Evolutionary conservation across 2,329 filamentous ascomycete species (phyloP).

Genomic region (Colletotrichum tanaceti): DNA sequence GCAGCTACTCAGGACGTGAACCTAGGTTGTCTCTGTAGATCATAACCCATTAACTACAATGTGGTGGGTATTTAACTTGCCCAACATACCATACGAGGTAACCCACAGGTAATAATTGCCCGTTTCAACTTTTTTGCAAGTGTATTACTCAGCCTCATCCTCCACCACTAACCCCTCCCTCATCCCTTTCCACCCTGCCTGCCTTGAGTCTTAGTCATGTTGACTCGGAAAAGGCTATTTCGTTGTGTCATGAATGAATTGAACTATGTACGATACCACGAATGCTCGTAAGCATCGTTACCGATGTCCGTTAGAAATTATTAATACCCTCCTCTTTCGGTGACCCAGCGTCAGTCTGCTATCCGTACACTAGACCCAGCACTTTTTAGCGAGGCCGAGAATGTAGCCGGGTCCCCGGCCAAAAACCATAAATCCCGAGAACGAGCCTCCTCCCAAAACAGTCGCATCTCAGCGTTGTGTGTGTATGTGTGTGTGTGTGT

Average conservation of each 20-base stretch:
- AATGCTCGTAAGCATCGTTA: slow-evolving; percentile 22
- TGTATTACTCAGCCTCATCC: neutral
- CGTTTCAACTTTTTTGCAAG: too few species aligned
- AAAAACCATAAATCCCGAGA: too few species aligned
- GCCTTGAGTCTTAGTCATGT: neutral
- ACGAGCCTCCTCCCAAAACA: neutral
- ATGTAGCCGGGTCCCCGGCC: too few species aligned
- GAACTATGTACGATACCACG: slow-evolving; percentile 30
- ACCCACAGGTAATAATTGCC: too few species aligned
- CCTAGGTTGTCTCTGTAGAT: too few species aligned
- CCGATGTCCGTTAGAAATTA: slow-evolving; percentile 14
- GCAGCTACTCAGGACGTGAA: too few species aligned
- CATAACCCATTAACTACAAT: too few species aligned
- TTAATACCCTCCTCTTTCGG: slow-evolving; percentile 21
- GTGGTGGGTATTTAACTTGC: too few species aligned
- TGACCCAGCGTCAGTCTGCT: neutral
- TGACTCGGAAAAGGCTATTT: neutral
- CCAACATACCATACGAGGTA: too few species aligned
- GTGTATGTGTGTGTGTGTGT: too few species aligned
- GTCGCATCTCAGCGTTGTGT: neutral
- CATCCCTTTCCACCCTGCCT: neutral
- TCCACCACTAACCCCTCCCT: neutral
- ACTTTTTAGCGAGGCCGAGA: neutral
- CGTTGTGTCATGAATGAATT: slow-evolving; percentile 30
- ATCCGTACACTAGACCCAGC: too few species aligned